Evolutionary conservation across 768 basidiomycete species (phyloP), one percentile per base, ranked within the genome.

Genomic region (Galerina marginata): DNA sequence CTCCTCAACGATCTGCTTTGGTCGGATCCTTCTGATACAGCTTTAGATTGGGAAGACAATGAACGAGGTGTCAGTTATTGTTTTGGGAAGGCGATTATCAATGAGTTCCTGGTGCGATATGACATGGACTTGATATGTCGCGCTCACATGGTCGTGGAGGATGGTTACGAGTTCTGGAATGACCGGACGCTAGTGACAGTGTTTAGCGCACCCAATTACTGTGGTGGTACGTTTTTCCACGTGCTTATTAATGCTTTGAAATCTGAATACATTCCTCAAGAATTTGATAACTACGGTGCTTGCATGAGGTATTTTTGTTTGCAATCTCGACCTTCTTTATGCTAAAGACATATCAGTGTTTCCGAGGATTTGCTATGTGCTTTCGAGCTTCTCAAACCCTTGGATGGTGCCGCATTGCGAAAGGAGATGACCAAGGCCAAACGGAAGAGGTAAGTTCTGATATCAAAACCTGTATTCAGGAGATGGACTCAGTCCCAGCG

Each of bases 81-180:
- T 78, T 99, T 98, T 70, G 97, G 97, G 51, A 99, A 98, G 80
- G 88, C 88, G 11, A 92, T 99, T 67, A 98, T 99, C 71, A 96
- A 96, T 69, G 92, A 96, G 64, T 98, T 99, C 81, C 79, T 99
- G 57, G 88, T 90, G 65, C 88, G 91, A 63, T 95, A 96, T 72
- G 96, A 99, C 75, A 98, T 99, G 92, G 96, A 99, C 77, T 83
- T 99, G 64, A 99, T 99, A 77, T 99, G 97, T 80, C 90, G 97
- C 51, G 97, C 97, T 51, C 97, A 99, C 77, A 99, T 99, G 97
- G 97, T 99, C 46, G 97, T 99, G 63, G 97, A 99, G 74, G 94
- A 96, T 70, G 96, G 96, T 7, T 98, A 99, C 71, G 97, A 99
- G 79, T 99, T 99, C 72, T 99, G 97, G 93, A 98, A 99, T 69